Conservation (phyloP, 192 early-diverging fungal genomes). For the Backusella macrospora region DNA sequence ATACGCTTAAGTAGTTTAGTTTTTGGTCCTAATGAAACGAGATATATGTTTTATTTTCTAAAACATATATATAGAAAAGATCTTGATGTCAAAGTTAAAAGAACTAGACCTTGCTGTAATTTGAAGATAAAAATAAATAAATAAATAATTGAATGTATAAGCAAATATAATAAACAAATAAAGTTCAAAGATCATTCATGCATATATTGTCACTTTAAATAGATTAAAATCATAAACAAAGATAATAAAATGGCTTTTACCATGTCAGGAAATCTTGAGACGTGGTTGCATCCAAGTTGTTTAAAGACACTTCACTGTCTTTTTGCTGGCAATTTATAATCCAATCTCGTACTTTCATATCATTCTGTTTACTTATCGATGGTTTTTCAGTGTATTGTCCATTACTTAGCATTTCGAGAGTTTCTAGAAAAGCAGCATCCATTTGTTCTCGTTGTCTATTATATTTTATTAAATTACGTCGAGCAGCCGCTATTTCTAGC, state of each 20-base stretch:
- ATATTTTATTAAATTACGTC: slow-evolving; percentile 7
- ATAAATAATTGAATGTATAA: not conserved
- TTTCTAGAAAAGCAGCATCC: slow-evolving; percentile 11
- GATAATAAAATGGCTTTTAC: not conserved
- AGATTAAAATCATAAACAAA: not conserved
- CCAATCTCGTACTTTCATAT: not conserved
- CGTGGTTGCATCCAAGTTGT: not conserved
- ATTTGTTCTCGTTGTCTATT: slow-evolving; percentile 17
- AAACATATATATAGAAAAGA: not conserved
- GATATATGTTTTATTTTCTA: too few species aligned
- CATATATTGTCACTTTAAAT: not conserved
- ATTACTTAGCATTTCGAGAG: not conserved
- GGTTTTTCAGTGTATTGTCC: not conserved
- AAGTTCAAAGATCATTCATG: slow-evolving; percentile 3
- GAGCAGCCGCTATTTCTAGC: slow-evolving; percentile 12
- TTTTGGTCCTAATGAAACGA: too few species aligned
- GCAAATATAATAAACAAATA: not conserved
- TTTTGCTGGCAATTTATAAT: slow-evolving; percentile 6
- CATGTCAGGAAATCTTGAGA: slow-evolving; percentile 2
- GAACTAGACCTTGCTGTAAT: too few species aligned
- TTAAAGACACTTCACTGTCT: not conserved
- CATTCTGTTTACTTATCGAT: not conserved
- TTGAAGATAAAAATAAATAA: not conserved
- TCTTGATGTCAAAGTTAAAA: not conserved
- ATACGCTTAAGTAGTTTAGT: too few species aligned